These are phyloP conservation scores for Cyberlindnera euphorbiiphila DNA, from an alignment of 805 yeast genomes.

Conservation along the genomic window DNA sequence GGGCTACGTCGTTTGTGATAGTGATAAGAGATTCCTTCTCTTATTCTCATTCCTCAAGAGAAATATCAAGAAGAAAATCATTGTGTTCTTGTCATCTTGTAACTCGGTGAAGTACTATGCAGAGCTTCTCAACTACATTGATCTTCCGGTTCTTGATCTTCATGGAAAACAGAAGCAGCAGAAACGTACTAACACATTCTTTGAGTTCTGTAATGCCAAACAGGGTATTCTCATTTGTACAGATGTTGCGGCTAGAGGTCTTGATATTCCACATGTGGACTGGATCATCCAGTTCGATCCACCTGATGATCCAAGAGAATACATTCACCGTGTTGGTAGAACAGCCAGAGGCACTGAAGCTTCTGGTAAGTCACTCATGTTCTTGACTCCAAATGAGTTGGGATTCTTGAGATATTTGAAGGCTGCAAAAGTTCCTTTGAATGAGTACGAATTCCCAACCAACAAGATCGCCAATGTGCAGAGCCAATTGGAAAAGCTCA, in stretches of 20 bases:
- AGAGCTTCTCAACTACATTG: slow-evolving; percentile 92
- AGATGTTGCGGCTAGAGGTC: slow-evolving; percentile 98
- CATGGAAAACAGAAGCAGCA: slow-evolving; percentile 99
- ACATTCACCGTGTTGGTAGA: slow-evolving; percentile 98
- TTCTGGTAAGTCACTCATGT: slow-evolving; percentile 92
- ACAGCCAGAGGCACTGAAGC: slow-evolving; percentile 94
- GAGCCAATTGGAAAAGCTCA: slow-evolving; percentile 84
- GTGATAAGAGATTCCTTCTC: slow-evolving; percentile 87
- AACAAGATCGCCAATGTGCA: slow-evolving; percentile 96
- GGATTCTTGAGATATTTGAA: slow-evolving; percentile 93
- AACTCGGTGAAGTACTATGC: slow-evolving; percentile 96
- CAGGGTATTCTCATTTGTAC: slow-evolving; percentile 93
- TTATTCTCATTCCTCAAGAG: slow-evolving; percentile 91
- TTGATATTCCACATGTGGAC: slow-evolving; percentile 97
- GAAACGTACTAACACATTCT: slow-evolving; percentile 96
- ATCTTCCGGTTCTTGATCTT: slow-evolving; percentile 90
- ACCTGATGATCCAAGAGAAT: slow-evolving; percentile 99
- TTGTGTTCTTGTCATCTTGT: slow-evolving; percentile 94
- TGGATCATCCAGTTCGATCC: slow-evolving; percentile 99
- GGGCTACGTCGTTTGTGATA: slow-evolving; percentile 96
- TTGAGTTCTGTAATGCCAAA: slow-evolving; percentile 96
- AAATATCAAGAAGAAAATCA: slow-evolving; percentile 85
- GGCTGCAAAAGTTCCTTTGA: slow-evolving; percentile 95
- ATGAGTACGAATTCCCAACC: slow-evolving; percentile 94
- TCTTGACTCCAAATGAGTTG: slow-evolving; percentile 87